phyloP scores from a whole-genome alignment of 169 alveolate genomes.

The Besnoitia besnoiti region DNA sequence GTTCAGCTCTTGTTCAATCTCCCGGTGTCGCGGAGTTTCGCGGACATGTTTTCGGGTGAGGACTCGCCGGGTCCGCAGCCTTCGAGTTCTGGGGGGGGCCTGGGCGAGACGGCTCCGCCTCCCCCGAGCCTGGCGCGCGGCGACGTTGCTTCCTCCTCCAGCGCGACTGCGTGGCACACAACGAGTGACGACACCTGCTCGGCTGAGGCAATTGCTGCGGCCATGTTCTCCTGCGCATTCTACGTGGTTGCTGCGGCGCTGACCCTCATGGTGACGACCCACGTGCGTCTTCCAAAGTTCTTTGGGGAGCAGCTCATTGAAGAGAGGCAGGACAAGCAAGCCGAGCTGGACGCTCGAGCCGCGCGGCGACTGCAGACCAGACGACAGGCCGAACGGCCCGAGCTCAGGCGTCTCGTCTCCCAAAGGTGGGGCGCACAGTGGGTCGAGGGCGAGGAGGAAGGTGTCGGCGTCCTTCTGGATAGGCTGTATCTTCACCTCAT shows the following conservation, averaged over 20 bases:
- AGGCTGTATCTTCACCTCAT: slow-evolving; percentile 18
- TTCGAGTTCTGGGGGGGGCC: no score
- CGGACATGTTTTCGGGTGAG: not conserved
- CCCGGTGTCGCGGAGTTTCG: not conserved
- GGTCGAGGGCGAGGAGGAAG: slow-evolving; percentile 24
- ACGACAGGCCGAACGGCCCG: not conserved
- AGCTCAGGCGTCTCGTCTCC: not conserved
- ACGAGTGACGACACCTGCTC: slow-evolving; percentile 2
- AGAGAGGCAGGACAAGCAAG: not conserved
- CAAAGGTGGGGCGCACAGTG: slow-evolving; percentile 7
- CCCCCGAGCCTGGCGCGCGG: not conserved
- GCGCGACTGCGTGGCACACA: not conserved
- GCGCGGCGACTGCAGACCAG: not conserved
- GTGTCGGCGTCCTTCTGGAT: slow-evolving; percentile 8
- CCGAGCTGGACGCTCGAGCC: not conserved
- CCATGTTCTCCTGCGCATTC: not conserved
- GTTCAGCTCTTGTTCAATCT: not conserved
- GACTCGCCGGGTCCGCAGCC: not conserved
- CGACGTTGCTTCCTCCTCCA: not conserved
- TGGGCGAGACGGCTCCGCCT: not conserved
- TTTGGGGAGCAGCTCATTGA: not conserved
- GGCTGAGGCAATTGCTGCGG: not conserved
- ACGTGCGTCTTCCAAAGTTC: not conserved
- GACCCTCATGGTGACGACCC: slow-evolving; percentile 22
- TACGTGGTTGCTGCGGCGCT: slow-evolving; percentile 31